Evolutionary conservation across 768 basidiomycete species (phyloP).

Genomic region (Fomitopsis serialis): DNA sequence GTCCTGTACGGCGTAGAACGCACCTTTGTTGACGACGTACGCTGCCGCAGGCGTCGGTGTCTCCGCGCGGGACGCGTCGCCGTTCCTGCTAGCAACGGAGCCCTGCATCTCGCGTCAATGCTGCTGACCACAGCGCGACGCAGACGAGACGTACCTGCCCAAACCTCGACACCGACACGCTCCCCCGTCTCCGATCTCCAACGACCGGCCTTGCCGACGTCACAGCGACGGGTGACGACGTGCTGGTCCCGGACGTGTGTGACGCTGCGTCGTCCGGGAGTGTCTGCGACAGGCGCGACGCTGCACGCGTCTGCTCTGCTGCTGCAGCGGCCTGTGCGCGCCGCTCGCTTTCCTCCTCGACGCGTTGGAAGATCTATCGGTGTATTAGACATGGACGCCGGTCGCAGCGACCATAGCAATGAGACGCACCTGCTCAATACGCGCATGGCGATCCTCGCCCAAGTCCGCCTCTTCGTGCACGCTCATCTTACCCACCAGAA

Average conservation of each 20-base stretch:
- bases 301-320: conserved; percentile 5
- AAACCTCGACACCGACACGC: conserved; percentile 55
- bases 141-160: conserved; percentile 43
- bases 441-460: conserved; percentile 6
- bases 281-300: conserved; percentile 13
- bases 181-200: conserved; percentile 34
- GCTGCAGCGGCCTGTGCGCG: conserved; percentile 29
- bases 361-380: conserved; percentile 48
- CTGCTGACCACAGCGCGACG: not conserved
- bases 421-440: conserved; percentile 16
- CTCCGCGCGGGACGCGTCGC: conserved; percentile 1
- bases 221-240: conserved; percentile 1
- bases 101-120: not conserved
- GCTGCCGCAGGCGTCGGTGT: conserved; percentile 16
- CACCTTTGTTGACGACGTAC: conserved; percentile 15
- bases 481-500: not conserved
- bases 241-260: not conserved
- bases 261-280: too few relatives aligned
- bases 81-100: not conserved
- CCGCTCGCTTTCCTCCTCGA: conserved; percentile 52
- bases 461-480: not conserved
- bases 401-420: not conserved
- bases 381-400: not conserved
- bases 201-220: not conserved
- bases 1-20: conserved; percentile 24